Base-by-base conservation (phyloP, 805 yeast genomes). In the Starmerella vitae region DNA sequence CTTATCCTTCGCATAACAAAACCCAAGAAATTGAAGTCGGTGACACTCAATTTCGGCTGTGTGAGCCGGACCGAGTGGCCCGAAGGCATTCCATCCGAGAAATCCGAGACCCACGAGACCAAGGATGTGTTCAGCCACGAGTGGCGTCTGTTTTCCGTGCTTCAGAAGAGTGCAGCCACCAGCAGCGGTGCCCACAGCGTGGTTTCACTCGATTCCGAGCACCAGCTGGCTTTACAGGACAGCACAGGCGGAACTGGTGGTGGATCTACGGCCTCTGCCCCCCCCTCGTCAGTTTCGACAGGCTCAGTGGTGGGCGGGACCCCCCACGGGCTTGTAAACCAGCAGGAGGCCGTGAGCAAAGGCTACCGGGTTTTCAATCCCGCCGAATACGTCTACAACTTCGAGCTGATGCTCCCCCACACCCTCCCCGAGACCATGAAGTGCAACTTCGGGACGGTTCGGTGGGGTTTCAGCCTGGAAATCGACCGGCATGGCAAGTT, bases 31-130 rank as follows among this genome's bases (percentile, higher is more conserved):
- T 63, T 86, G 44, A 82, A 79, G 57, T 56, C 70, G 15, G 71
- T 86, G 10, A 56, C 62, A 4, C 63, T 86, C 34, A 63, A 66
- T 1, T 74, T 86, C 49, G 67, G 67, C 37, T 96, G 95, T 1
- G 54, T 58, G 1, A 71, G 80, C 27, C 68, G 80, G 47, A 86
- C 95, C 0, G 94, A 86, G 44, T 86, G 96, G 95, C 96, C 96
- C 3, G 96, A 91, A 54, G 98, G 98, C 2, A 86, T 88, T 15
- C 97, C 97, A 0, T 95, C 96, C 0, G 82, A 79, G 55, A 75
- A 76, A 48, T 64, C 65, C 14, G 79, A 75, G 12, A 76, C 71
- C 44, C 57, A 59, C 25, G 98, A 91, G 49, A 57, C 68, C 18
- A 71, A 70, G 45, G 79, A 72, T 37, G 55, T 86, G 19, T 69